Base-by-base conservation (phyloP, 2,329 filamentous ascomycete species). In the Colletotrichum caudatum region DNA sequence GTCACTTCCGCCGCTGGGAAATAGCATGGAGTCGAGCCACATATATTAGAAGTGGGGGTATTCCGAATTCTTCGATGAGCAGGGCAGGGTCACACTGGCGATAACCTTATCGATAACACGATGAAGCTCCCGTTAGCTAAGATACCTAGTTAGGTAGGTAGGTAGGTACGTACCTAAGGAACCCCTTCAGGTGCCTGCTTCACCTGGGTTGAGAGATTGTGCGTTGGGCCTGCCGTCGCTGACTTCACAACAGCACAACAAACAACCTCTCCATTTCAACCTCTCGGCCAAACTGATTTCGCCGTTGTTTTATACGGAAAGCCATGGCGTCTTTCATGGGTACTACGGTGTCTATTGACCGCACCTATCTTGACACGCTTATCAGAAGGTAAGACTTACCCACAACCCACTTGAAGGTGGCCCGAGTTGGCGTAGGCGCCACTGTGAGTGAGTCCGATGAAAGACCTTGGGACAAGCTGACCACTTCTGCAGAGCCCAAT, bases 311-410 rank as follows among this genome's bases (percentile, higher is more conserved):
- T 56, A n/a, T n/a, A 57, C 48, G 54, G 41, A 41, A 35, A 63
- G 11, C 33, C n/a, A 80, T 80, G 79, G 75, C 76, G 50, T 61
- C 74, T 56, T 69, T 73, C 23, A 61, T 54, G 35, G 44, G 59
- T 58, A 65, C 72, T 60, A 62, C 57, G 33, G 65, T 65, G 69
- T 73, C 88, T 12, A 85, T 91, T 74, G 88, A 89, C 73, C 89
- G 86, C 76, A 79, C 81, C 61, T 88, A 91, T 80, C 88, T 91
- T 75, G 87, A 91, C 76, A 87, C 88, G 69, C 82, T 92, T 58
- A 77, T 91, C 64, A 85, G 87, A 77, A 87, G 88, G 91, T 92
- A 80, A 82, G 86, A 68, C 23, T 16, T 53, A 41, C 41, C 58
- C 41, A 23, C 20, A 58, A 67, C 53, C 50, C 29, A 37, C 57